Evolutionary conservation across 164 flowering plant genomes (phyloP), one percentile per base, ranked within the genome.

Genomic region (Umbellularia californica): DNA sequence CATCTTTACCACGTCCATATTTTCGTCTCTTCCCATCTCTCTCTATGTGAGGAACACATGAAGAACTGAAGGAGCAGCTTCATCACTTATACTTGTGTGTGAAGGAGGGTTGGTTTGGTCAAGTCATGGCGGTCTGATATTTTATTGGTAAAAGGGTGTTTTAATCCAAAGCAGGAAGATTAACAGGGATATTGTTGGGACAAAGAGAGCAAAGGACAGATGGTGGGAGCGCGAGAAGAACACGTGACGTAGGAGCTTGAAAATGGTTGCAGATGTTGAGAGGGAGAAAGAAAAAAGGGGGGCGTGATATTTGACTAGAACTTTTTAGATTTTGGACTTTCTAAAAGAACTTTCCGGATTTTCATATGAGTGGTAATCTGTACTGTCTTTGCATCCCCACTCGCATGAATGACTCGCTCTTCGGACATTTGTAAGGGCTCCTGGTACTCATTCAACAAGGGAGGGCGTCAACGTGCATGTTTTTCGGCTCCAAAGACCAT

Each of bases 91-190:
- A 71, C 50, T 50, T 66, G 70, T 66, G 64, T 66, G 70, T 66
- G 70, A 65, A 66, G 75, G 19, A 35, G 69, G 75, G 60, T 23
- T 63, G 27, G 27, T 30, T 68, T n/a, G 58, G 82, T 80, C 82
- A 80, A 76, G 77, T 69, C 77, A 51, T 19, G 74, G 52, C n/a
- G 77, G 72, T 63, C 69, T 51, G 47, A 10, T 50, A 20, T 3
- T 67, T 28, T 28, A 19, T 25, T 17, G 69, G 30, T 30, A 33
- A 4, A 19, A 33, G 3, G 41, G 67, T 64, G 3, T 22, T n/a
- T 7, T 64, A 22, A 14, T 19, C 5, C 17, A 55, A 3, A 3
- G 4, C 5, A 20, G 19, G 60, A 55, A 55, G 60, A 3, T 11
- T 55, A 55, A 20, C 20, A 55, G 60, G n/a, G 20, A 55, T 55